Evolutionary conservation across 306 rosid genomes (phyloP).

Genomic region (Corylus americana): DNA sequence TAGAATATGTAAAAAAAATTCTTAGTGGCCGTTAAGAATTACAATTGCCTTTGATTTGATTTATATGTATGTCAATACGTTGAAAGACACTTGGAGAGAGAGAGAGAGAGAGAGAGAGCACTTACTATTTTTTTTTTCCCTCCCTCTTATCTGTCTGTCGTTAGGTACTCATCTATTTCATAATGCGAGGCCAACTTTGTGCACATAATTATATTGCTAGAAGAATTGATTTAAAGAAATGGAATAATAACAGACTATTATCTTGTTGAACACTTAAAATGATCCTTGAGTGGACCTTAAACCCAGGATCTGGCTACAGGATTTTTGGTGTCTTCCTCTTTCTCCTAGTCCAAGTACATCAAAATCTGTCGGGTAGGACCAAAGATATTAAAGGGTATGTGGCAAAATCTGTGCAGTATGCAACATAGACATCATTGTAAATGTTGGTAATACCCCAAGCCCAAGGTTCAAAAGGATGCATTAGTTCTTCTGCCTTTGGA

Average conservation of each 20-base stretch:
- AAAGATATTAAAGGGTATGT: not conserved
- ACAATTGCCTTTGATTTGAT: not conserved
- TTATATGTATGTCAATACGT: not conserved
- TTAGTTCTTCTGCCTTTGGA: not conserved
- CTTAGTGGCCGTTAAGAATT: not conserved
- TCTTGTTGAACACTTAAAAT: not conserved
- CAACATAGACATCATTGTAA: not conserved
- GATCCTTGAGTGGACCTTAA: not conserved
- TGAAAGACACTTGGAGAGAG: not conserved
- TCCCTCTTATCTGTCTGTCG: no score
- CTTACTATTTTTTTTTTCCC: no score
- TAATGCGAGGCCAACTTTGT: not conserved
- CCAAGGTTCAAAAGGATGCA: constrained; percentile 4
- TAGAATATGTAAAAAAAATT: not conserved
- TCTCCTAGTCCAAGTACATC: not conserved
- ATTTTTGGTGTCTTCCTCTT: not conserved
- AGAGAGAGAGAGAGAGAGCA: no score
- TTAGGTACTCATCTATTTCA: no score
- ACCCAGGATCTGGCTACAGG: not conserved
- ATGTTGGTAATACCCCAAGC: not conserved
- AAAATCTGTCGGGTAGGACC: not conserved
- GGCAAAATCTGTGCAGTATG: not conserved
- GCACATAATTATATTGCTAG: not conserved
- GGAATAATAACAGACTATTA: not conserved
- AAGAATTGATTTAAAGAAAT: not conserved